Base-by-base conservation (phyloP, 257 asterid species). In the Scutellaria baicalensis region DNA sequence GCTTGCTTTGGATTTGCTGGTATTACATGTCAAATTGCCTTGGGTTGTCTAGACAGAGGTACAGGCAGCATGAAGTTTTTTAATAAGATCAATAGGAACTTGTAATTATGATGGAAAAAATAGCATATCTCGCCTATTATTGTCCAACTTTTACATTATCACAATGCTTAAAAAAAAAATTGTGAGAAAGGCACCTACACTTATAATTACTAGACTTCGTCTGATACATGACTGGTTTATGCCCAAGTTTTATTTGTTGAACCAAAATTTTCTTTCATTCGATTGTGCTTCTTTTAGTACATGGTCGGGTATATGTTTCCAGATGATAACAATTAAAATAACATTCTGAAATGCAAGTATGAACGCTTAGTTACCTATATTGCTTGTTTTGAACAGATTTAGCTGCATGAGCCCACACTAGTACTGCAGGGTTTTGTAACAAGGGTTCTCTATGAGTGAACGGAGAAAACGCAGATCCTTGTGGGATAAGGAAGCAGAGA, bases 391-490 rank as follows among this genome's bases (percentile, higher is more conserved):
- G 51, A 47, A 62, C 85, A 82, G 92, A 81, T 77, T 69, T 70
- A 77, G 77, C 78, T 77, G 81, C 79, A 71, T 70, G 66, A 74
- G 64, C 76, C 59, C 51, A 62, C 62, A 63, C 27, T 59, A 50
- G 47, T 64, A 33, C 42, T 44, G 68, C 68, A 54, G 82, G 43
- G 48, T 39, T 74, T 69, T 47, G 27, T 74, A 70, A 72, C 66
- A 36, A 61, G 71, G 70, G 64, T 72, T 77, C 70, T 64, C 71
- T 44, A 91, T 91, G 96, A 88, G 86, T 66, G 92, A 85, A 66
- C 80, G 82, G 68, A 84, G 89, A 81, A 81, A 84, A 75, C 96
- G 87, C 66, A 85, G 74, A 71, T 80, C 95, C 33, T 60, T 77
- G 70, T 85, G 96, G 93, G 92, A 86, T 65, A 62, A 47, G 66